phyloP scores from a whole-genome alignment of 2,329 filamentous ascomycete genomes.

The Alternaria hordeiaustralica region DNA sequence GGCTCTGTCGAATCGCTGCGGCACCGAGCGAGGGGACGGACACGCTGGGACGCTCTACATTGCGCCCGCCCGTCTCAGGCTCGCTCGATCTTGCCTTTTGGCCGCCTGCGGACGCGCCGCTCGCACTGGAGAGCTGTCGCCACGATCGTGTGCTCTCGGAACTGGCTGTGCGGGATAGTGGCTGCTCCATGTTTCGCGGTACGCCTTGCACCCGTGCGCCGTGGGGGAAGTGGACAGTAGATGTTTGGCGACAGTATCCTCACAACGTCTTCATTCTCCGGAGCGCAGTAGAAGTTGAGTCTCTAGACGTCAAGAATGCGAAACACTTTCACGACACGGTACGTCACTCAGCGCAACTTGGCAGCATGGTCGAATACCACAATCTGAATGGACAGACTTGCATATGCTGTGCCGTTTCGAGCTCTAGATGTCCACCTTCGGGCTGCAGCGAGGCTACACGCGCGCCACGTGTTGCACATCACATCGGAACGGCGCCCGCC shows the following conservation, averaged over 20 bases:
- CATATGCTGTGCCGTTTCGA: constrained; percentile 16
- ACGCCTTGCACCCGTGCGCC: constrained; percentile 12
- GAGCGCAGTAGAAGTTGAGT: background rate
- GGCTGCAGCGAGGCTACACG: constrained; percentile 5
- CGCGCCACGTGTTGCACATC: constrained; percentile 14
- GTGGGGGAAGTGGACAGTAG: constrained; percentile 3
- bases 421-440: constrained; percentile 7
- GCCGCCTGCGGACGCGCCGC: constrained; percentile 44
- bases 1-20: constrained; percentile 51
- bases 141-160: constrained; percentile 49
- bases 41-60: constrained; percentile 66
- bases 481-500: constrained; percentile 3
- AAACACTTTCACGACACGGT: constrained; percentile 2
- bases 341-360: constrained; percentile 23
- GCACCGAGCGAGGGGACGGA: constrained; percentile 66
- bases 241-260: constrained; percentile 1
- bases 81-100: constrained; percentile 67
- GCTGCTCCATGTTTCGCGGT: constrained; percentile 30
- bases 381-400: constrained; percentile 19
- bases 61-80: constrained; percentile 63
- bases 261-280: constrained; percentile 1
- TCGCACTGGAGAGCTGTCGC: constrained; percentile 58
- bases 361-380: constrained; percentile 17
- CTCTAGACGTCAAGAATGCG: background rate
- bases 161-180: constrained; percentile 45